Evolutionary conservation across 2,329 filamentous ascomycete genomes (phyloP), one percentile per base, ranked within the genome.

Genomic region (Trichoderma koningiopsis): DNA sequence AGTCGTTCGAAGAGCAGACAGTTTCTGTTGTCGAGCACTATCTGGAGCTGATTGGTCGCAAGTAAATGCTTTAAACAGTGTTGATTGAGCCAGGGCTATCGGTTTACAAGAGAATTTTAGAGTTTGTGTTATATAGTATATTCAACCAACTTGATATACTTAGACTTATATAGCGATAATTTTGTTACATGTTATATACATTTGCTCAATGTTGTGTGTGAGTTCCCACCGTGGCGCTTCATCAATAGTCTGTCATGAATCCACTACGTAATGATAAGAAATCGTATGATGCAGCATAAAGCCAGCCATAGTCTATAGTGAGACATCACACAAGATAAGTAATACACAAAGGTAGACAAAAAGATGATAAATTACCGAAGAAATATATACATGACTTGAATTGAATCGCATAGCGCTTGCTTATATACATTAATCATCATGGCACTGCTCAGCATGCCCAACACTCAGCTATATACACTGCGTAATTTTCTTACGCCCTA

Each of bases 21-120:
- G 75, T 75, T 40, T 76, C 74, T 59, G 75, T 79, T 22, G 75
- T 77, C 2, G 75, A 73, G 19, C 79, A 81, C 68, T 80, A 78
- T 65, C 70, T 81, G 6, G 75, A 77, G 60, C 73, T 81, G 31
- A 57, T 58, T 40, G 65, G 66, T 13, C 43, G 33, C 22, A 59
- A 66, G 10, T 69, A 61, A 49, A 56, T 11, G 5, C 10, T 16
- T 53, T 1, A 27, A 3, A 13, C 0, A 31, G 5, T 37, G 24
- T 29, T 31, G 53, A 16, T 40, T 19, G 4, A 6, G 5, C 33
- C 35, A 24, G 29, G 33, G 14, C 24, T 33, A 11, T 35, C 7
- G 8, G 13, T 14, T 35, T 11, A 24, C 11, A 4, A 55, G n/a
- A 43, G 14, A 37, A 7, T 24, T 49, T 37, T 29, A 22, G 24